A percentile compares a stretch with the other conserved stretches of the same genome.
Evolutionary conservation across 257 asterid genomes (phyloP).

Genomic region (Thymus mandschuricus): DNA sequence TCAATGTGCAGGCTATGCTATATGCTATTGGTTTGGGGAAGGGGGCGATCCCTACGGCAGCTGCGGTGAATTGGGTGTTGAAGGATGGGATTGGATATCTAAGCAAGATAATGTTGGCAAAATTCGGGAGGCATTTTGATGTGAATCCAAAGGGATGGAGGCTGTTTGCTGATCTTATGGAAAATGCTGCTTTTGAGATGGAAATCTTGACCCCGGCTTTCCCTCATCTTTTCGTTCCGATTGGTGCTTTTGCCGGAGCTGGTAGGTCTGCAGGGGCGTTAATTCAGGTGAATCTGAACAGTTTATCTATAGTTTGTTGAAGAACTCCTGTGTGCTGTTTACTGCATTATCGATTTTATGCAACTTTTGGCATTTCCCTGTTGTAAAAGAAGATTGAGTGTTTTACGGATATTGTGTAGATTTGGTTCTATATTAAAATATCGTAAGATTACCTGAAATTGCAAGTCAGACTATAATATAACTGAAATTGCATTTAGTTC

Average conservation of each 20-base stretch:
- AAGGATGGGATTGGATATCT: slow-evolving; percentile 98
- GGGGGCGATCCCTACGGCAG: slow-evolving; percentile 99
- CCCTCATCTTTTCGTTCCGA: slow-evolving; percentile 93
- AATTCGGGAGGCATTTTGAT: slow-evolving; percentile 94
- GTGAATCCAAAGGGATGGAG: slow-evolving; percentile 99
- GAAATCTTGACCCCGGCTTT: slow-evolving; percentile 95
- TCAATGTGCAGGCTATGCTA: slow-evolving; percentile 72
- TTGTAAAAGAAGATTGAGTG: slow-evolving; percentile 12
- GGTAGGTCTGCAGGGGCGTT: slow-evolving; percentile 95
- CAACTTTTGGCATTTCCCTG: not conserved
- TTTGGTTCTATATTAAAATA: slow-evolving; percentile 19
- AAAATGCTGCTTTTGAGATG: slow-evolving; percentile 95
- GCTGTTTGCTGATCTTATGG: slow-evolving; percentile 87
- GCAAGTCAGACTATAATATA: too few species aligned
- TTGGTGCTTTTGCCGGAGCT: slow-evolving; percentile 97
- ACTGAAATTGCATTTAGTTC: slow-evolving; percentile 10
- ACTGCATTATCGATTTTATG: not conserved
- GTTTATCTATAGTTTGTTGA: too few species aligned
- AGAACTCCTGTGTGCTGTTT: not conserved
- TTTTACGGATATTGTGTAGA: not conserved
- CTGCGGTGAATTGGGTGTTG: slow-evolving; percentile 96
- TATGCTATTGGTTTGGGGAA: slow-evolving; percentile 97
- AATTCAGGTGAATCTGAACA: slow-evolving; percentile 77
- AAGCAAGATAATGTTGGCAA: slow-evolving; percentile 87
- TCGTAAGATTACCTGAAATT: not conserved